Base-by-base conservation (phyloP, 345 rosid species). In the Corchorus capsularis region DNA sequence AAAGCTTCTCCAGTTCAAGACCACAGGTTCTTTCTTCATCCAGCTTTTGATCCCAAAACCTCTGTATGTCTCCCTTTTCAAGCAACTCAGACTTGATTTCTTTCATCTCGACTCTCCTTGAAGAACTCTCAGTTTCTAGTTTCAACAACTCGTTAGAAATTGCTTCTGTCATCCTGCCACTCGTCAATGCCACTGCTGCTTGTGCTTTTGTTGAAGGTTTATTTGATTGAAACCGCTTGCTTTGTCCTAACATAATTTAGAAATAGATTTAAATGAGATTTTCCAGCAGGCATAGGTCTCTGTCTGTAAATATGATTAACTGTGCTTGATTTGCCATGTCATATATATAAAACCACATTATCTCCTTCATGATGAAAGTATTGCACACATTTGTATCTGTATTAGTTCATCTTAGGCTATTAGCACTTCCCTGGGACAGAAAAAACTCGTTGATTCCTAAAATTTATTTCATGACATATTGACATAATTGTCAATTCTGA, bases 161-260 rank as follows among this genome's bases (percentile, higher is more conserved):
- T 75, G 94, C 93, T 67, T 82, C 88, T 34, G 65, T 67, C 92
- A 92, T 91, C 82, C 91, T 83, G 69, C 97, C 99, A 78, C 92
- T 87, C 7, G 82, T 85, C 78, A 92, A 87, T 71, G 97, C 90
- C 59, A 92, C 97, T 50, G 93, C 93, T 8, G 87, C 93, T 83
- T 93, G 98, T 74, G 96, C 96, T 80, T 87, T 93, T 59, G 96
- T 88, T 54, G 87, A 80, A 71, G 98, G 99, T 82, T 90, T 89
- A 80, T 75, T 85, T 10, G 97, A 92, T 68, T 92, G 96, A 86
- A 93, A 86, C 76, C 93, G 90, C 82, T 84, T 95, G 83, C 88
- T 90, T 78, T 86, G 87, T 79, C 99, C 99, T 95, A 27, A 85
- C 60, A 79, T 63, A 72, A 49, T 17, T 39, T 19, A 52, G 4